Base-by-base conservation (phyloP, 768 basidiomycete genomes). In the Mycena capillaripes region DNA sequence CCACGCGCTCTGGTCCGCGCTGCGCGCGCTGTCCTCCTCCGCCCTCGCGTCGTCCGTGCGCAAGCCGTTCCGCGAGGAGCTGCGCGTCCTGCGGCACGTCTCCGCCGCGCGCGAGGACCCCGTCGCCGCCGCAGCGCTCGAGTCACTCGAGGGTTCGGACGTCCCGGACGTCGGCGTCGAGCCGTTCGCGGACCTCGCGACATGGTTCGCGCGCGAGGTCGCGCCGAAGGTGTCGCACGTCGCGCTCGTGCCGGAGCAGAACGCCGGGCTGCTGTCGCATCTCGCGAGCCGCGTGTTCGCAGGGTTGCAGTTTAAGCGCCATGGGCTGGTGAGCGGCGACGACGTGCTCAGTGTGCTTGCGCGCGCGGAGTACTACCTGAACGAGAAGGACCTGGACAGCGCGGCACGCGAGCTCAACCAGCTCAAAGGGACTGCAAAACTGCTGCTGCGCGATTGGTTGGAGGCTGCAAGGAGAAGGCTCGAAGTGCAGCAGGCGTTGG, bases 321-420 rank as follows among this genome's bases (percentile, higher is more conserved):
- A 91, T 21, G 97, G 97, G 0, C 84, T 95, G 60, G 93, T 92
- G 17, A 85, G 90, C 46, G 97, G 97, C 3, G 83, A 89, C 63
- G 97, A 99, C 79, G 94, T 97, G 36, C 84, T 95, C 66, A 96
- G 94, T 76, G 93, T 96, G 66, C 80, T 99, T 40, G 91, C 97
- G 5, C 86, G 98, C 57, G 97, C 97, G 7, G 95, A 98, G 83
- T 91, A 94, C 80, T 89, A 95, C 81, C 82, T 99, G 79, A 92
- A 92, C 71, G 95, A 97, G 84, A 97, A 98, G 86, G 96, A 98
- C 78, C 82, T 99, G 69, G 97, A 97, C 76, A 88, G 85, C 74
- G 97, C 97, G 23, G 86, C 97, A 40, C 87, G 97, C 65, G 97
- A 98, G 83, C 86, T 98, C 32, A 99, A 98, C 81, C 94, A 96